These are phyloP conservation scores for Rhododendron kiyosumense DNA, from an alignment of 148 eudicot species.

Conservation along the genomic window DNA sequence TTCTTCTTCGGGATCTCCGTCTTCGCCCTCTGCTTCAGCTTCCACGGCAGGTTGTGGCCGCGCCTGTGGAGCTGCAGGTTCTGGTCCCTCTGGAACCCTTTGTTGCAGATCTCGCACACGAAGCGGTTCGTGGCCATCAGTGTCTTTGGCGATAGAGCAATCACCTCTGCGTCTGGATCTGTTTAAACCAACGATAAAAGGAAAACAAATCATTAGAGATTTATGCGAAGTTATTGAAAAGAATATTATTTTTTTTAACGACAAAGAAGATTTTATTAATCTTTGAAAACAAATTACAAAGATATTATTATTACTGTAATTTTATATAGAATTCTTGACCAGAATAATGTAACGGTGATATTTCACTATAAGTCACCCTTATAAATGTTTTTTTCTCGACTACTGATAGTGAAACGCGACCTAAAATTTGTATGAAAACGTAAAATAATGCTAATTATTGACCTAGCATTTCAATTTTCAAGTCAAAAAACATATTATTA, in stretches of 20 bases:
- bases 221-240: neutral
- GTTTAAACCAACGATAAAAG: neutral
- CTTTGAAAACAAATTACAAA: no score
- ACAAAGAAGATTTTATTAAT: no score
- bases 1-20: slow-evolving; percentile 67
- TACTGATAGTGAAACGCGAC: neutral
- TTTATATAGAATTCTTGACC: neutral
- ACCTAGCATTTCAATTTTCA: neutral
- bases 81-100: slow-evolving; percentile 90
- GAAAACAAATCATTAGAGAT: neutral
- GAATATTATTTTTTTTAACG: no score
- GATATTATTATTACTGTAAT: neutral
- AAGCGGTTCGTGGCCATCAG: slow-evolving; percentile 86
- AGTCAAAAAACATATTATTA: neutral
- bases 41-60: slow-evolving; percentile 91
- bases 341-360: neutral
- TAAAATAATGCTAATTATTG: neutral
- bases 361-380: neutral
- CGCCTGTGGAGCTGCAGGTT: slow-evolving; percentile 83
- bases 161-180: slow-evolving; percentile 96
- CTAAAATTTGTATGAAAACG: neutral
- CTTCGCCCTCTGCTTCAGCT: slow-evolving; percentile 51
- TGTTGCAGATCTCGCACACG: slow-evolving; percentile 88
- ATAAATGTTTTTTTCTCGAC: neutral
- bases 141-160: slow-evolving; percentile 74